A percentile compares a stretch with the other conserved stretches of the same genome.
Evolutionary conservation across 208 protist species (phyloP).

Genomic region (Strigomonas culicis): DNA sequence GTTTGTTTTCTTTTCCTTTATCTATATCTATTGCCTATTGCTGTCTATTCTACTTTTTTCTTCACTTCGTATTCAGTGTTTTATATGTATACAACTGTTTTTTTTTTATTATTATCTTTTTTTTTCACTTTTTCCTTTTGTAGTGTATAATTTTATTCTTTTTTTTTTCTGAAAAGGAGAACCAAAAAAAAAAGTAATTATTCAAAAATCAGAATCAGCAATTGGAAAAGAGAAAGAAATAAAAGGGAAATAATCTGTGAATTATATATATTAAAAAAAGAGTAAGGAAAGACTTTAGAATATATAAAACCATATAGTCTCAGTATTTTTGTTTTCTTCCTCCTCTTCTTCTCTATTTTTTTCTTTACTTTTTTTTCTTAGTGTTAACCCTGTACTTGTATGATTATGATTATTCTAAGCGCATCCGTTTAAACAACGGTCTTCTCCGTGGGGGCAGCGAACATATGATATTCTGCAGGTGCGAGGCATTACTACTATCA

Average conservation of each 20-base stretch:
- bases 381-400: too few species aligned
- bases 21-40: background rate
- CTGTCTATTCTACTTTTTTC: background rate
- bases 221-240: background rate
- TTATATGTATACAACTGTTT: background rate
- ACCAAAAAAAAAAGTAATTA: background rate
- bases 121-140: background rate
- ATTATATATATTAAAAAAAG: slow-evolving; percentile 1
- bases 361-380: slow-evolving; percentile 5
- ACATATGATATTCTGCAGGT: too few species aligned
- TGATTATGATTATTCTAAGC: too few species aligned
- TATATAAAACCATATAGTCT: slow-evolving; percentile 1
- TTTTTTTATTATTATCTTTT: slow-evolving; percentile 2
- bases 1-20: background rate
- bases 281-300: slow-evolving; percentile 8
- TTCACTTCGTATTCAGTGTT: background rate
- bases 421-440: too few species aligned
- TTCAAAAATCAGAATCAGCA: background rate
- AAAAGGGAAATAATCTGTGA: background rate
- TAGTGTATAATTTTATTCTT: background rate
- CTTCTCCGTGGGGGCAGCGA: too few species aligned
- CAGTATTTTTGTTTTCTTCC: background rate
- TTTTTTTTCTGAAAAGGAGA: background rate
- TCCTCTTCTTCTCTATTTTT: background rate
- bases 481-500: too few species aligned